Evolutionary conservation across 2,329 filamentous ascomycete genomes (phyloP), one percentile per base, ranked within the genome.

Genomic region (Colletotrichum noveboracense): DNA sequence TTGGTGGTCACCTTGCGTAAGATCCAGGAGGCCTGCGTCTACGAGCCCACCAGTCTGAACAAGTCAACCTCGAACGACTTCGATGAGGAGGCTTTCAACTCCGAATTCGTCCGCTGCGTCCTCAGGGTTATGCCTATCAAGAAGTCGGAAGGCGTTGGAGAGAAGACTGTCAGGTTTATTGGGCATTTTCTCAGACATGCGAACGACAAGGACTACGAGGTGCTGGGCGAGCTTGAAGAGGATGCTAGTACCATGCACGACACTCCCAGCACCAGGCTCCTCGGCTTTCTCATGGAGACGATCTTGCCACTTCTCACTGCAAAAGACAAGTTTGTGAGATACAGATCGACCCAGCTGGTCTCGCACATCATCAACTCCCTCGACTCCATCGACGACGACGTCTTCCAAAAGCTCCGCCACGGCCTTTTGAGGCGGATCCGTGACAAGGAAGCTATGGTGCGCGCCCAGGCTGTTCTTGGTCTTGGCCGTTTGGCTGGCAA

Each of bases 321-420:
- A 58, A 98, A 98, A 85, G 97, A 99, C 85, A 98, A 98, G 85
- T 94, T 94, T 75, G 94, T 98, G 62, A 92, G 97, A 74, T 99
- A 95, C 85, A 91, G 97, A 74, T 92, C 96, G 6, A 97, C 96
- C 0, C 97, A 99, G 83, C 91, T 98, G 68, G 92, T 98, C 69
- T 94, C 96, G 3, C 95, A 98, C 82, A 93, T 98, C 77, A 94
- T 99, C 85, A 98, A 98, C 85, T 97, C 94, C 14, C 89, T 99
- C 30, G 95, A 98, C 77, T 93, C 95, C 3, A 95, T 98, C 79
- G 97, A 98, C 80, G 96, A 98, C 82, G 95, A 97, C 65, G 86
- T 98, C 13, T 99, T 98, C 83, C 93, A 96, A 79, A 91, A 95
- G 75, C 89, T 98, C 76, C 91, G 95, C 68, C 90, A 95, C 69